Base-by-base conservation (phyloP, 169 alveolate species). In the Babesia bigemina region DNA sequence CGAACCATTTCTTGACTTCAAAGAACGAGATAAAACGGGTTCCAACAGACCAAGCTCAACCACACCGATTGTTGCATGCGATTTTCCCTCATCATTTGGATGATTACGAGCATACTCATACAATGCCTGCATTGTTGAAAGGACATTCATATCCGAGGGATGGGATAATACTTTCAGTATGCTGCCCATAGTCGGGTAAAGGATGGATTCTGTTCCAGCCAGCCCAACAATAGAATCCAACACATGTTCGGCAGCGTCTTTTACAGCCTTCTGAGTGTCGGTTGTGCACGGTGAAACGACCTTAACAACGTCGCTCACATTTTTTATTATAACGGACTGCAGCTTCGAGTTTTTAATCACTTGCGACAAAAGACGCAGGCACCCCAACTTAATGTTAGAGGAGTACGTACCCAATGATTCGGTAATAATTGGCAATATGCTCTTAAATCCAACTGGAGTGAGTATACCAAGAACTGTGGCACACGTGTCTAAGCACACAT, bases 1-100 rank as follows among this genome's bases (percentile, higher is more conserved):
- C 13, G 7, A 29, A n/a, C 84, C 84, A 22, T 44, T 57, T 26
- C 84, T 33, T 9, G 84, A 75, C 26, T 47, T 61, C 49, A 75
- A 26, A 0, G 77, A 66, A 10, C 84, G 74, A 7, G 74, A 65
- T 24, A 75, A 39, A 22, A 75, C 65, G 8, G 84, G 84, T 47
- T 75, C 73, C 59, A 75, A 17, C 69, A 75, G 33, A 63, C 84
- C 84, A 21, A 75, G 76, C 36, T 75, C 84, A 4, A 63, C 63
- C 11, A 75, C 33, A 8, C 78, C 76, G 2, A 65, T 53, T 0
- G 74, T 61, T 39, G 13, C 7, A 21, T 58, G 16, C 22, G 66
- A 47, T 0, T 17, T 11, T 10, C 26, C 81, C 12, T 58, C 70
- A 19, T 9, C 47, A 29, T 60, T 62, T 11, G 56, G 63, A 24